Percentiles rank a stretch among this genome's conserved stretches.
Conservation (phyloP, 148 eudicot genomes). For the Arctostaphylos glauca region DNA sequence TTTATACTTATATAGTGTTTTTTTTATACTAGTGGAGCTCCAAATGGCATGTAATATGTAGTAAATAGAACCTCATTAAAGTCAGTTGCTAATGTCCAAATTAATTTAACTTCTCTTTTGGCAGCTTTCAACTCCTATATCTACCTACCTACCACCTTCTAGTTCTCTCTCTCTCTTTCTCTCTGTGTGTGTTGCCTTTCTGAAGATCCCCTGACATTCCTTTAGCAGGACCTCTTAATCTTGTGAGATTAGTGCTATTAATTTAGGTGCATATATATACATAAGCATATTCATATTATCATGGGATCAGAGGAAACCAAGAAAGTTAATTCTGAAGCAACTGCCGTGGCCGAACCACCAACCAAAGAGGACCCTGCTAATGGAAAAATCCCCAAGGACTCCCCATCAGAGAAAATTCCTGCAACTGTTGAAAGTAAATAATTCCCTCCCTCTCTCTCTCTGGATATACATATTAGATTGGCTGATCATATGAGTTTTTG, state of each 20-base stretch:
- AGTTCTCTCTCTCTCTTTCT: neutral
- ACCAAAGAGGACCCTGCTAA: neutral
- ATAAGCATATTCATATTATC: neutral
- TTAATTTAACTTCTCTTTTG: neutral
- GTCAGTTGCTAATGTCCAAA: neutral
- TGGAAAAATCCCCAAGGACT: neutral
- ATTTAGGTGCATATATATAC: neutral
- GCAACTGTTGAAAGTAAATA: constrained; percentile 6
- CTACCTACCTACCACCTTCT: neutral
- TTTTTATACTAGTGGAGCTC: neutral
- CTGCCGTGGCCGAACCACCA: neutral
- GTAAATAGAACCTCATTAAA: neutral
- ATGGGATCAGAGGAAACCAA: constrained; percentile 8
- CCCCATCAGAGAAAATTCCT: neutral
- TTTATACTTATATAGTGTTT: neutral
- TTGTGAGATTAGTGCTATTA: neutral
- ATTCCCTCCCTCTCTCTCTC: neutral
- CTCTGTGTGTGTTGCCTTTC: too few species aligned
- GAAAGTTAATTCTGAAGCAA: constrained; percentile 9
- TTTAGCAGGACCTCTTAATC: neutral
- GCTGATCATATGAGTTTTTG: neutral
- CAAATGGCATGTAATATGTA: neutral
- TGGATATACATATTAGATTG: neutral
- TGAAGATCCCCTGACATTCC: neutral
- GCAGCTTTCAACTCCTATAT: constrained; percentile 14